Evolutionary conservation across 306 rosid genomes (phyloP), one percentile per base, ranked within the genome.

Genomic region (Pyrus bretschneideri): DNA sequence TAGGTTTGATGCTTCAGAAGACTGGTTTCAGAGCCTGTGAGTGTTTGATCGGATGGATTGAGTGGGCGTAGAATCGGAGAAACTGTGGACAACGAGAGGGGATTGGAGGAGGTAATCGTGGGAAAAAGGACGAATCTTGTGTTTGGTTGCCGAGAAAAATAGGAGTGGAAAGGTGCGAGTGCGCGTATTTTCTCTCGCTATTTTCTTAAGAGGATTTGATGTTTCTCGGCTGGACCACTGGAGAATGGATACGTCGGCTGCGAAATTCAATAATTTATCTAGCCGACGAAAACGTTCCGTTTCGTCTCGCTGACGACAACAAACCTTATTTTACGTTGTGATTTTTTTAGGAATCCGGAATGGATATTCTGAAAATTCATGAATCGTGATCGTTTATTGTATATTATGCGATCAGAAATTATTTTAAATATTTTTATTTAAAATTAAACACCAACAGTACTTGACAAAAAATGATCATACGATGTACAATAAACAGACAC

Each of bases 371-470:
- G 3, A 1, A 29, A 29, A 29, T 33, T 33, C 7, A 7, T 31
- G 1, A 35, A 35, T 35, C 2, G 9, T 6, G 9, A 6, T 2
- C 2, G 2, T 35, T 35, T 3, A 35, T 35, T 35, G 7, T 33
- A 5, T 1, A 31, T 4, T 1, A 4, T 31, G 38, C 0, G 1
- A 5, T 33, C 0, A 33, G 1, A 33, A 35, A 35, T 35, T 0
- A 35, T 35, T 35, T 35, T 35, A 35, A 35, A 35, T 35, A 1
- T 35, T 35, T 33, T 6, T 5, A 35, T 35, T 35, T 6, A 35
- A 35, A 35, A 35, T 35, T 35, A 35, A 35, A 35, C 9, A 35
- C 2, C 38, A 35, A 35, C 9, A 0, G 2, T 35, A 6, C 9
- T 35, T 35, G 2, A 35, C 8, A 35, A 35, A 35, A 6, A 35